A percentile compares a stretch with the other conserved stretches of the same genome.
Conservation (phyloP, 2,329 filamentous ascomycete species). For the Ceratocystiopsis brevicomis region DNA sequence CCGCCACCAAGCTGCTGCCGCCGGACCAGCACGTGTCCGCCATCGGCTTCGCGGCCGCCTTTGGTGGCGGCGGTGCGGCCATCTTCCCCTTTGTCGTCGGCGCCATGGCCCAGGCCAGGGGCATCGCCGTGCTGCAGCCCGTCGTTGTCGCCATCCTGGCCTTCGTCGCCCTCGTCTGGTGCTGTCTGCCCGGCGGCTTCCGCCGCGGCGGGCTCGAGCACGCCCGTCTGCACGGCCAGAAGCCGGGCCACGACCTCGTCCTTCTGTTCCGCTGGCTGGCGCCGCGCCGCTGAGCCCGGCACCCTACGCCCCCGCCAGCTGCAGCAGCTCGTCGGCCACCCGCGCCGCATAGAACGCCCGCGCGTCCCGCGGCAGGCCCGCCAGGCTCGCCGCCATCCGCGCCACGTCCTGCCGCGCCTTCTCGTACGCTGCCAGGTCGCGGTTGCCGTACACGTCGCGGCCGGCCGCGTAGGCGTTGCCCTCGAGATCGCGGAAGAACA, state of each 20-base stretch:
- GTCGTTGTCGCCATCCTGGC: constrained; percentile 30
- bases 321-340: constrained; percentile 45
- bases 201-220: constrained; percentile 20
- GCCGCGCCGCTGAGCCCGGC: background rate
- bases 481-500: constrained; percentile 63
- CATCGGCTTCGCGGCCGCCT: constrained; percentile 62
- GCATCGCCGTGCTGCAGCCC: constrained; percentile 38
- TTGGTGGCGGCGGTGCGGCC: constrained; percentile 56
- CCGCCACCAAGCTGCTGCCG: constrained; percentile 55
- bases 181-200: constrained; percentile 17
- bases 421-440: constrained; percentile 70
- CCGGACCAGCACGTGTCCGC: constrained; percentile 56
- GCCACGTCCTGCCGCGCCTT: constrained; percentile 56
- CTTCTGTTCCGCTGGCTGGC: constrained; percentile 6
- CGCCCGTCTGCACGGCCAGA: constrained; percentile 19
- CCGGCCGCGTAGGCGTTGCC: constrained; percentile 47
- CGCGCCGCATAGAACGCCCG: constrained; percentile 58
- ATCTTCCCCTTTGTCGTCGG: constrained; percentile 48
- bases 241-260: constrained; percentile 17
- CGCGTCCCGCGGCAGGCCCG: constrained; percentile 43
- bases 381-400: constrained; percentile 45
- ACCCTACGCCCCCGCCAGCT: constrained; percentile 2
- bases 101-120: constrained; percentile 40
- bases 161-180: constrained; percentile 27
- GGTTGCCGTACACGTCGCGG: constrained; percentile 72